A percentile compares a stretch with the other conserved stretches of the same genome.
phyloP scores from a whole-genome alignment of 2,329 filamentous ascomycete genomes.

The Xylariaceae sp. region DNA sequence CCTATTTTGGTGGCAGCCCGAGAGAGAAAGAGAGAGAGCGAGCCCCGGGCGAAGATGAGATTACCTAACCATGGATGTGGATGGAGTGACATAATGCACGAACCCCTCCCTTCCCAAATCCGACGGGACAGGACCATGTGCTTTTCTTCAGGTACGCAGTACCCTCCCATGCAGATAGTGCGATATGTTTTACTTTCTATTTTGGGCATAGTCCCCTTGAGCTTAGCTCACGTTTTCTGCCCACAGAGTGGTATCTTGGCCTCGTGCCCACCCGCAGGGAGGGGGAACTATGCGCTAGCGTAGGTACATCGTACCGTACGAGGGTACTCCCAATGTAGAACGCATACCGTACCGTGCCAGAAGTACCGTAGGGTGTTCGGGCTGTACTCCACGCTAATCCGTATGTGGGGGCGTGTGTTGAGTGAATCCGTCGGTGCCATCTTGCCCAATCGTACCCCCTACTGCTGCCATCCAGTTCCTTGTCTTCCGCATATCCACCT shows the following conservation, averaged over 20 bases:
- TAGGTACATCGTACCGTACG: not conserved
- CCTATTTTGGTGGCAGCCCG: not conserved
- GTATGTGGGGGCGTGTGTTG: too few species aligned
- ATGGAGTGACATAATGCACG: constrained; percentile 5
- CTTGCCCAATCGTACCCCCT: too few species aligned
- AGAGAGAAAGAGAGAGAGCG: not conserved
- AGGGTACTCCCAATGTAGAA: not conserved
- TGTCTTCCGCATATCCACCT: not conserved
- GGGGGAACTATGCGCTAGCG: not conserved
- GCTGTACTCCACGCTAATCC: too few species aligned
- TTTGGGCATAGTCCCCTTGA: constrained; percentile 12
- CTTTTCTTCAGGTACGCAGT: constrained; percentile 10
- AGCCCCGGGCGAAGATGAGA: not conserved
- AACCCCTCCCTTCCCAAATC: constrained; percentile 14
- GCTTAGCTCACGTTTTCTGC: constrained; percentile 8
- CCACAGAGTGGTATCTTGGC: constrained; percentile 2
- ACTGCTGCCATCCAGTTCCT: too few species aligned
- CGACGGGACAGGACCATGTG: constrained; percentile 18
- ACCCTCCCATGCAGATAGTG: constrained; percentile 11
- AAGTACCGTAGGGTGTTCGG: too few species aligned
- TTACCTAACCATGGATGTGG: constrained; percentile 3
- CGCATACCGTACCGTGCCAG: too few species aligned
- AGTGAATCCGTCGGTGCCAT: too few species aligned
- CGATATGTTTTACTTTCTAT: constrained; percentile 16
- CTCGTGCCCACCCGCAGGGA: constrained; percentile 11